phyloP scores from a whole-genome alignment of 2,329 filamentous ascomycete genomes.

The Trematosphaeria pertusa region DNA sequence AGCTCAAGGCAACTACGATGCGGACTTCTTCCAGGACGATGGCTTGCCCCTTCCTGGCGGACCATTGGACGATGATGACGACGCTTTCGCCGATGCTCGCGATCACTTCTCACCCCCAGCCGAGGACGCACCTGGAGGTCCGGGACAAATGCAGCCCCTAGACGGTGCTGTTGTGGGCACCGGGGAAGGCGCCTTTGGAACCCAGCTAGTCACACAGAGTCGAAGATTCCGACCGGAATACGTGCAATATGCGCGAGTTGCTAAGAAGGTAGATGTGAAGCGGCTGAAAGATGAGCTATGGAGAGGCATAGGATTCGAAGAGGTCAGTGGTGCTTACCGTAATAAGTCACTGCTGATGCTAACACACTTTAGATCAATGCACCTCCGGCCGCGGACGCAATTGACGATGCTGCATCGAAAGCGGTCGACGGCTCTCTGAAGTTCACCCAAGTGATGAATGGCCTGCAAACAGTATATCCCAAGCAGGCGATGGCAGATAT shows the following conservation, averaged over 20 bases:
- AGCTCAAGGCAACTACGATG: slow-evolving; percentile 83
- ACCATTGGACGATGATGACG: slow-evolving; percentile 70
- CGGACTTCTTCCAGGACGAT: slow-evolving; percentile 96
- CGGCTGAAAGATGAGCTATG: slow-evolving; percentile 71
- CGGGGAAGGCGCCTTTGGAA: slow-evolving; percentile 65
- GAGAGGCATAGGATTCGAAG: slow-evolving; percentile 64
- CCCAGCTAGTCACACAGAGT: slow-evolving; percentile 68
- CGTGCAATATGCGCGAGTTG: slow-evolving; percentile 69
- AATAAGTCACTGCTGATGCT: too few relatives aligned
- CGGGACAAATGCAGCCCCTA: slow-evolving; percentile 36
- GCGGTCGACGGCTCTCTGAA: slow-evolving; percentile 67
- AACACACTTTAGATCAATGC: slow-evolving; percentile 24
- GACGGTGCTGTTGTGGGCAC: slow-evolving; percentile 60
- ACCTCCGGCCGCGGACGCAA: slow-evolving; percentile 21
- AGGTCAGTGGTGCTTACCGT: too few relatives aligned
- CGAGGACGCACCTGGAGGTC: slow-evolving; percentile 60
- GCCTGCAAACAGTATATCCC: slow-evolving; percentile 83
- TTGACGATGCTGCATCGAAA: slow-evolving; percentile 41
- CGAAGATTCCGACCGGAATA: slow-evolving; percentile 68
- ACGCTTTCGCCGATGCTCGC: slow-evolving; percentile 78
- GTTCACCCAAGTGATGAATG: slow-evolving; percentile 93
- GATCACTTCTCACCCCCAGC: slow-evolving; percentile 77
- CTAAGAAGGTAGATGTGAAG: slow-evolving; percentile 72
- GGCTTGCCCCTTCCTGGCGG: slow-evolving; percentile 72
- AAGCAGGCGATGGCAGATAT: slow-evolving; percentile 90